phyloP scores from a whole-genome alignment of 805 yeast genomes.

The Ogataea trehaloabstinens region DNA sequence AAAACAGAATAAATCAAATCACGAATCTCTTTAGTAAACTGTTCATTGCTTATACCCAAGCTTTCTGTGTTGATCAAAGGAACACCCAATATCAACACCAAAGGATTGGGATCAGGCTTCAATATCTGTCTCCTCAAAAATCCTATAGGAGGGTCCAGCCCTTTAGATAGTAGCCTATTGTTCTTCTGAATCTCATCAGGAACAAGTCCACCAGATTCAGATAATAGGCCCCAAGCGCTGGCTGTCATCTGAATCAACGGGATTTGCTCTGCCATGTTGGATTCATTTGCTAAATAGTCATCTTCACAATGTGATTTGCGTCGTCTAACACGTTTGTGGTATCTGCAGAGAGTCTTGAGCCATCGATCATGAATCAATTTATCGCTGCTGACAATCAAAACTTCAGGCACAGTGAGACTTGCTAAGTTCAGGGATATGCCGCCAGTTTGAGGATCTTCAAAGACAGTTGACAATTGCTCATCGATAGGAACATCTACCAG shows the following conservation, averaged over 20 bases:
- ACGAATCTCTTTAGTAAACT: constrained; percentile 19
- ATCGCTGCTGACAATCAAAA: constrained; percentile 19
- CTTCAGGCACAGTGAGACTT: constrained; percentile 24
- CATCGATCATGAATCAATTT: constrained; percentile 27
- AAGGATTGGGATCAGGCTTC: constrained; percentile 34
- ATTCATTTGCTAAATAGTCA: constrained; percentile 4
- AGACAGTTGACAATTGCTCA: constrained; percentile 25
- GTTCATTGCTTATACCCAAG: constrained; percentile 17
- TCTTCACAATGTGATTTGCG: constrained; percentile 4
- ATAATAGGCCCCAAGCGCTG: constrained; percentile 46
- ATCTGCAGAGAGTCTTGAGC: constrained; percentile 24
- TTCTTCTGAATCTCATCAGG: constrained; percentile 41
- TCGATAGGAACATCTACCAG: constrained; percentile 17
- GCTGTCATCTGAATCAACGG: constrained; percentile 48
- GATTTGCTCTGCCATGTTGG: constrained; percentile 15
- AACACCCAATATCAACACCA: constrained; percentile 24
- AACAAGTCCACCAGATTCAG: constrained; percentile 28
- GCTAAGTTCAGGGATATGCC: constrained; percentile 25
- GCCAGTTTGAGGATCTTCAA: constrained; percentile 10
- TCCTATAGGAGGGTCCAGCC: constrained; percentile 41
- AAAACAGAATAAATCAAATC: constrained; percentile 11
- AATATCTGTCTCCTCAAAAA: constrained; percentile 39
- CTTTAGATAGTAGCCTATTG: constrained; percentile 35
- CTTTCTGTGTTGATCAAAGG: constrained; percentile 22
- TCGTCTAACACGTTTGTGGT: constrained; percentile 9